These are phyloP conservation scores for Aurantiochytrium sp. DNA, from an alignment of 108 stramenopile genomes.

Conservation along the genomic window DNA sequence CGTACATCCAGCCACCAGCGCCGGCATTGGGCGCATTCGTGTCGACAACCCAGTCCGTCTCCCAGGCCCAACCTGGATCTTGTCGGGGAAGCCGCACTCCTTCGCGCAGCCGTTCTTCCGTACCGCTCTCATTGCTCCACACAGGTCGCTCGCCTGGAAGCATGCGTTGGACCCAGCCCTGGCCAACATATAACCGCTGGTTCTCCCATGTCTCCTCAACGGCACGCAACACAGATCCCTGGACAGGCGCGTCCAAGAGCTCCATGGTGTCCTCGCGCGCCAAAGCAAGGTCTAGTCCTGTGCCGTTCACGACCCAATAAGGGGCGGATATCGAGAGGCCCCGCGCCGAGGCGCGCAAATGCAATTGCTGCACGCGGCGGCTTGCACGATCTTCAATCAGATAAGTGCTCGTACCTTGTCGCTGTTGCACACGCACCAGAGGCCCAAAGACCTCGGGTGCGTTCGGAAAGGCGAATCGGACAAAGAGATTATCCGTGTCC, in stretches of 20 bases:
- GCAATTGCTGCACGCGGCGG: neutral
- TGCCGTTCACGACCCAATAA: neutral
- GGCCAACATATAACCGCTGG: neutral
- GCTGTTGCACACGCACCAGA: neutral
- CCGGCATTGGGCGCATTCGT: neutral
- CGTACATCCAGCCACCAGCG: neutral
- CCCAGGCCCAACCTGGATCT: neutral
- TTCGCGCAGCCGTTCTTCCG: neutral
- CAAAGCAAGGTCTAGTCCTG: neutral
- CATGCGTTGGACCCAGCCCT: neutral
- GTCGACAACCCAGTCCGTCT: neutral
- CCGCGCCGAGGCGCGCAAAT: neutral
- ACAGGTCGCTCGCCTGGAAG: neutral
- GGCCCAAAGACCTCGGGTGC: neutral
- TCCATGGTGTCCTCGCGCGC: neutral
- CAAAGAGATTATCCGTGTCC: neutral
- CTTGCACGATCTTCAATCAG: neutral
- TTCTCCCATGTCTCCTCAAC: neutral
- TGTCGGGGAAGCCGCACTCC: neutral
- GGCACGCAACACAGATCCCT: neutral
- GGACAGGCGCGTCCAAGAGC: neutral
- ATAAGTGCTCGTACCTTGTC: neutral
- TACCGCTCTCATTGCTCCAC: neutral
- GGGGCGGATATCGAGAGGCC: neutral
- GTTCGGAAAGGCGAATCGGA: neutral